Conservation (phyloP, 176 grass and related monocot species). For the Oryza glaberrima region DNA sequence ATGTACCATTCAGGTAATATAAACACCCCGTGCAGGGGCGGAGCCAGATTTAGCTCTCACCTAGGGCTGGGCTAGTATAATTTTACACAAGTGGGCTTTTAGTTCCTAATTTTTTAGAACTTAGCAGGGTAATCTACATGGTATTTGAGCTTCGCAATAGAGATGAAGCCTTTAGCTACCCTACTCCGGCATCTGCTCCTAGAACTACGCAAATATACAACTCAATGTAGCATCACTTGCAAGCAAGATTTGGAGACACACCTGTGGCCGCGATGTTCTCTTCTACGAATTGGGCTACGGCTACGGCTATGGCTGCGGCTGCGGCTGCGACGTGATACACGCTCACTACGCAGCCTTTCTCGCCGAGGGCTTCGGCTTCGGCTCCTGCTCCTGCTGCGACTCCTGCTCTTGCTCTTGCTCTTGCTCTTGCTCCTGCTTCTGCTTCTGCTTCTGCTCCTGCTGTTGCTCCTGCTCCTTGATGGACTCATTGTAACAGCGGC, state of each 20-base stretch:
- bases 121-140: not conserved
- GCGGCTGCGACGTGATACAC: slow-evolving; percentile 34
- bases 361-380: slow-evolving; percentile 47
- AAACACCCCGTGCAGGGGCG: not conserved
- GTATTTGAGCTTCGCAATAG: not conserved
- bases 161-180: not conserved
- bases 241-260: slow-evolving; percentile 8
- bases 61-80: not conserved
- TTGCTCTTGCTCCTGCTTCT: slow-evolving; percentile 27
- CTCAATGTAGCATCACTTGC: not conserved
- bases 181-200: not conserved
- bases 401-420: slow-evolving; percentile 40
- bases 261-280: slow-evolving; percentile 44
- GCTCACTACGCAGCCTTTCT: slow-evolving; percentile 48
- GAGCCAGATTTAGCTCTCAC: not conserved
- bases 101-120: not conserved
- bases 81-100: not conserved
- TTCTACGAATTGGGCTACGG: slow-evolving; percentile 39
- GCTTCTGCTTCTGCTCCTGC: not conserved
- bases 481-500: slow-evolving; percentile 40
- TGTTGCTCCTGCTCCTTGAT: slow-evolving; percentile 27
- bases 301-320: slow-evolving; percentile 44
- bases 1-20: slow-evolving; percentile 5
- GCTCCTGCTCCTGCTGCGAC: slow-evolving; percentile 42
- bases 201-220: slow-evolving; percentile 9